phyloP scores from a whole-genome alignment of 2,329 filamentous ascomycete genomes.

The Fusarium palustre region DNA sequence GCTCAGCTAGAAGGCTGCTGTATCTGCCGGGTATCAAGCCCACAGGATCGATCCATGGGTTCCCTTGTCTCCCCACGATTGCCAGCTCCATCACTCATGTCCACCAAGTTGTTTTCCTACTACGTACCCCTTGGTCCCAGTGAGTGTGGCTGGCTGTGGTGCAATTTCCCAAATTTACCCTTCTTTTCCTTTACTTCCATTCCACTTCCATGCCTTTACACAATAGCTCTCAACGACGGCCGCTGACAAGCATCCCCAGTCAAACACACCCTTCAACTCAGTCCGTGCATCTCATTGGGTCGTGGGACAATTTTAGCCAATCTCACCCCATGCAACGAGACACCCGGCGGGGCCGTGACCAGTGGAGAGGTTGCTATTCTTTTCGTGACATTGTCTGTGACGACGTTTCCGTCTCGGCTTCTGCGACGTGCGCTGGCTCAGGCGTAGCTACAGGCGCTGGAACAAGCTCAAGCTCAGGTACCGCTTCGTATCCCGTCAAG shows the following conservation, averaged over 20 bases:
- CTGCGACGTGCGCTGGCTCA: slow-evolving; percentile 39
- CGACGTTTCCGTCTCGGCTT: slow-evolving; percentile 64
- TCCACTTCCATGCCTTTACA: slow-evolving; percentile 39
- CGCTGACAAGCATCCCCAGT: slow-evolving; percentile 56
- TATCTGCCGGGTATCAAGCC: slow-evolving; percentile 21
- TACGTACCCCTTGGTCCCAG: slow-evolving; percentile 17
- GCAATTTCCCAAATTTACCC: slow-evolving; percentile 40
- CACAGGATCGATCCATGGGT: slow-evolving; percentile 31
- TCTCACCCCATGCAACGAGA: slow-evolving; percentile 87
- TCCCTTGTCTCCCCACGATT: slow-evolving; percentile 41
- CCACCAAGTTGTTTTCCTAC: slow-evolving; percentile 24
- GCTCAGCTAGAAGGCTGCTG: slow-evolving; percentile 10
- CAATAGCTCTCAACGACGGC: slow-evolving; percentile 32
- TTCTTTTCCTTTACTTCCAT: slow-evolving; percentile 43
- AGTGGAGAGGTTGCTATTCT: slow-evolving; percentile 89
- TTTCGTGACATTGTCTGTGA: slow-evolving; percentile 90
- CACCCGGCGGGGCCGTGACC: slow-evolving; percentile 74
- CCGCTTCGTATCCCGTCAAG: slow-evolving; percentile 52
- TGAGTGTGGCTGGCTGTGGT: slow-evolving; percentile 40
- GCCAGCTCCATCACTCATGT: slow-evolving; percentile 27
- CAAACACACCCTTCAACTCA: slow-evolving; percentile 70
- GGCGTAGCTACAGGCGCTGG: slow-evolving; percentile 42
- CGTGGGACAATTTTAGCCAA: slow-evolving; percentile 93
- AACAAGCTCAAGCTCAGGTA: slow-evolving; percentile 33
- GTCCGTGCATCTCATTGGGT: slow-evolving; percentile 85